phyloP scores from a whole-genome alignment of 2,329 filamentous ascomycete species.

The Colletotrichum sp. region DNA sequence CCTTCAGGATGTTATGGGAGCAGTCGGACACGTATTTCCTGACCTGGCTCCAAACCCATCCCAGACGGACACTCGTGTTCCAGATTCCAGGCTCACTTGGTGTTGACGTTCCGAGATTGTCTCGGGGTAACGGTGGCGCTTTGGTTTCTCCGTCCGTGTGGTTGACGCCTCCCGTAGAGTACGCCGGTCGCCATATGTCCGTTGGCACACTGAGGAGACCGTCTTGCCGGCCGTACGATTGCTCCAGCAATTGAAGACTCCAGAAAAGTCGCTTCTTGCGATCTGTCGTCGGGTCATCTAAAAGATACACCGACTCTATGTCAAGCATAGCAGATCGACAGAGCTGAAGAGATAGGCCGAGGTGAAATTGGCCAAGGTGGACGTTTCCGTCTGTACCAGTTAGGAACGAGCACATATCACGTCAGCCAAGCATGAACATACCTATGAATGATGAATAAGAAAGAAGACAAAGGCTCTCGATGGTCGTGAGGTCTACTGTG shows the following conservation, averaged over 20 bases:
- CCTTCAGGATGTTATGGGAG: conserved; percentile 49
- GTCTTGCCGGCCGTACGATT: conserved; percentile 52
- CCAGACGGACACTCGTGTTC: conserved; percentile 53
- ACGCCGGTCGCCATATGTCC: conserved; percentile 44
- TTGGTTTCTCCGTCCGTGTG: conserved; percentile 32
- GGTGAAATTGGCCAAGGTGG: conserved; percentile 54
- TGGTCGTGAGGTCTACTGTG: conserved; percentile 51
- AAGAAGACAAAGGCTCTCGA: conserved; percentile 56
- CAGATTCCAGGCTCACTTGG: conserved; percentile 52
- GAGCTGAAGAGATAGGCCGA: conserved; percentile 54
- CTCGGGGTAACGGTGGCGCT: conserved; percentile 47
- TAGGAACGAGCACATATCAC: neutral
- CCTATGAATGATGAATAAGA: conserved; percentile 56
- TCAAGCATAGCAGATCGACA: conserved; percentile 57
- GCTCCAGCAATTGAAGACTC: conserved; percentile 56
- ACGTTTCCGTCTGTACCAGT: conserved; percentile 48
- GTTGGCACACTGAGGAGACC: conserved; percentile 46
- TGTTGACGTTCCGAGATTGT: conserved; percentile 46
- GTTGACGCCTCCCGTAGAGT: conserved; percentile 27
- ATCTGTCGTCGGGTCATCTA: conserved; percentile 39
- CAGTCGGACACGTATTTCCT: conserved; percentile 53
- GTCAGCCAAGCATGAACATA: conserved; percentile 25
- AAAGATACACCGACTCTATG: conserved; percentile 40
- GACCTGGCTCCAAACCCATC: conserved; percentile 56
- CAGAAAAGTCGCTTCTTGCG: conserved; percentile 56